These are phyloP conservation scores for Sphaerulina vaccinii DNA, from an alignment of 2,329 filamentous ascomycete genomes.

Conservation along the genomic window DNA sequence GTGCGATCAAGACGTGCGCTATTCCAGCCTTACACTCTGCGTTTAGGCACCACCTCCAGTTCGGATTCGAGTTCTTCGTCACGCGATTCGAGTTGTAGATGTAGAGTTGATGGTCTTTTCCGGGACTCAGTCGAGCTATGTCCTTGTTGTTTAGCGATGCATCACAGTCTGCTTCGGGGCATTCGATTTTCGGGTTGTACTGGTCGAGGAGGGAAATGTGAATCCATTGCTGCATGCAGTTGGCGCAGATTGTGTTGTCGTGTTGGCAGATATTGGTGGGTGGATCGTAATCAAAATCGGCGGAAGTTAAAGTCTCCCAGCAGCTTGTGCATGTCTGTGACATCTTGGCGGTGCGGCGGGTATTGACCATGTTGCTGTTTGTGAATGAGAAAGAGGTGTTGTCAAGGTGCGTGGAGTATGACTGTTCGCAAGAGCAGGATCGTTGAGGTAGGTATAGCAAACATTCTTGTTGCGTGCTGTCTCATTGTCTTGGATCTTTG, in stretches of 20 bases:
- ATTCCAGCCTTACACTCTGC: not conserved
- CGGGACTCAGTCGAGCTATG: not conserved
- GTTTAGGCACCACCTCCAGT: not conserved
- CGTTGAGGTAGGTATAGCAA: no score
- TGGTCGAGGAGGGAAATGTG: not conserved
- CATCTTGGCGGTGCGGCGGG: not conserved
- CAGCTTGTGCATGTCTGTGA: not conserved
- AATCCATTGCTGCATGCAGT: slow-evolving; percentile 1
- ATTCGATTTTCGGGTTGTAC: not conserved
- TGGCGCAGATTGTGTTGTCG: not conserved
- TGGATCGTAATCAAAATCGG: not conserved
- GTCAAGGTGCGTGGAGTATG: no score
- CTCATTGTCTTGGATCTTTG: no score
- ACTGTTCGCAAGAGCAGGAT: no score
- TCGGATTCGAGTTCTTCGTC: not conserved
- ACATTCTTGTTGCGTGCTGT: no score
- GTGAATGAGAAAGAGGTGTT: no score
- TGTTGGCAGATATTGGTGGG: not conserved
- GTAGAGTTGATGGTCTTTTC: no score
- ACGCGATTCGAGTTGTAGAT: no score
- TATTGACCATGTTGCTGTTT: not conserved
- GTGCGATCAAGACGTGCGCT: not conserved
- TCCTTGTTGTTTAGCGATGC: not conserved
- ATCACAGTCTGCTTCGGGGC: slow-evolving; percentile 1
- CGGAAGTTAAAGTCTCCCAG: not conserved